Base-by-base conservation (phyloP, 306 rosid genomes). In the Trifolium pratense region DNA sequence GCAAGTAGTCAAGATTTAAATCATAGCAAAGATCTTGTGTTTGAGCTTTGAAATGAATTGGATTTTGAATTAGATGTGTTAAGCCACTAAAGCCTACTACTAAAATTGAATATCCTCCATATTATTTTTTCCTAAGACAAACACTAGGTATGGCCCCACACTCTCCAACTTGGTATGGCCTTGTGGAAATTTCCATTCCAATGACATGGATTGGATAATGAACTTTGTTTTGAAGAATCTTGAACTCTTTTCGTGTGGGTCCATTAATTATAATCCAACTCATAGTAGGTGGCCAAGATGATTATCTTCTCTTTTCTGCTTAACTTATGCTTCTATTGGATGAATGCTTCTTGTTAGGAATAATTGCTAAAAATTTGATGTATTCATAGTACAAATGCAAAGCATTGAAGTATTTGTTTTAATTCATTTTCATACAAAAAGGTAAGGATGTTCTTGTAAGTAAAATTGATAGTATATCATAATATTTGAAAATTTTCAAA, bases 121-220 rank as follows among this genome's bases (percentile, higher is more conserved):
- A 73, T 5, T 29, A 29, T 1, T 48, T 14, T 11, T 20, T 49
- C 46, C 31, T 59, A 59, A 26, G 66, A 79, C 71, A 80, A 42
- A 26, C 61, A 57, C n/a, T n/a, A n/a, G n/a, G n/a, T n/a, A 53
- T 68, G 84, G 62, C 15, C 68, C 84, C 68, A 74, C 77, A 60
- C 60, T 23, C 6, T 57, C 45, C 40, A 73, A 56, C 61, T 73
- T 67, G 14, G 9, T 39, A 48, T 80, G 42, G 67, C n/a, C 61
- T 31, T 55, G 11, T 55, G 32, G 61, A 55, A 67, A 29, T 60
- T 80, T 80, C 66, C 68, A 17, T 48, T 39, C 31, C 60, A 37
- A 39, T 49, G 75, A n/a, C 79, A 59, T 48, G 75, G 25, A 73
- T 11, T 9, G 39, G 65, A 66, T 66, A 49, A 66, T 32, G 66